These are phyloP conservation scores for Acer campestre DNA, from an alignment of 345 rosid species.

Conservation along the genomic window DNA sequence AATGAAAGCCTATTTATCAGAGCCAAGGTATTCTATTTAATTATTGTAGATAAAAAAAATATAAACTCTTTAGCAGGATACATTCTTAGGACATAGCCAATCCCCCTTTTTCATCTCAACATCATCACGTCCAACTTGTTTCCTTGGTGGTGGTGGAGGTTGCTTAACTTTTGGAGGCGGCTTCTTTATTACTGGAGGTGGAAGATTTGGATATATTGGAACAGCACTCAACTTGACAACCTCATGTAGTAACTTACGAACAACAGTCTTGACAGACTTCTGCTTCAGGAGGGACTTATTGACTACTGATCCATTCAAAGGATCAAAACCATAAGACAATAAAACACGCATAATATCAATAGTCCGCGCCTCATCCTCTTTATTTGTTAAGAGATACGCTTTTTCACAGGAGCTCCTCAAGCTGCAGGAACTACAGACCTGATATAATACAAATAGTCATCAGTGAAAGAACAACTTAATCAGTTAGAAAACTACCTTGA, in stretches of 20 bases:
- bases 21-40: neutral
- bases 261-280: conserved; percentile 77
- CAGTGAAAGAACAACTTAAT: conserved; percentile 23
- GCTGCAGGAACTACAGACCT: conserved; percentile 96
- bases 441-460: conserved; percentile 33
- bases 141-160: conserved; percentile 90
- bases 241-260: conserved; percentile 85
- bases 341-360: conserved; percentile 85
- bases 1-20: neutral
- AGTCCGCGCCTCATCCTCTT: conserved; percentile 95
- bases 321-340: conserved; percentile 76
- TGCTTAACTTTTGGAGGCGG: conserved; percentile 97
- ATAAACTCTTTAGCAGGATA: conserved; percentile 17
- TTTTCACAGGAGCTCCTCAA: conserved; percentile 85
- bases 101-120: conserved; percentile 98
- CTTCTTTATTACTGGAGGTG: conserved; percentile 83
- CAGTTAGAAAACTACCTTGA: conserved; percentile 4
- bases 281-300: conserved; percentile 69
- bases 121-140: conserved; percentile 96
- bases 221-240: conserved; percentile 86
- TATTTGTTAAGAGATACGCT: conserved; percentile 81
- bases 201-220: conserved; percentile 92
- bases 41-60: neutral
- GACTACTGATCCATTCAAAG: conserved; percentile 48
- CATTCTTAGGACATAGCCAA: conserved; percentile 98